phyloP scores from a whole-genome alignment of 306 rosid species.

The Cucurbita pepo region DNA sequence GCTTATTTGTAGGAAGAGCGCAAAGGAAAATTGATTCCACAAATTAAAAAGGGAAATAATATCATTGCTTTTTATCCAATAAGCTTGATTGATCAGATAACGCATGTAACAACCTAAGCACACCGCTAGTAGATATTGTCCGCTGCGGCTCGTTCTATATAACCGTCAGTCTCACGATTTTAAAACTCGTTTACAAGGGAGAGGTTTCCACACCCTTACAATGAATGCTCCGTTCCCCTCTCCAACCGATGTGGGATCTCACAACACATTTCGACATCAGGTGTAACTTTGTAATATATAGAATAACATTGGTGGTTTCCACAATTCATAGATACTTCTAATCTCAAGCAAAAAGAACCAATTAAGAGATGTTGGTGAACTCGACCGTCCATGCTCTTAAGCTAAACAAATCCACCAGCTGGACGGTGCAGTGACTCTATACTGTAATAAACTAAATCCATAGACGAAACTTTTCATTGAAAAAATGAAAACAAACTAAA shows the following conservation, averaged over 20 bases:
- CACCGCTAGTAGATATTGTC: too few relatives aligned
- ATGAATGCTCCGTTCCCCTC: too few relatives aligned
- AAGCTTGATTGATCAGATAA: not conserved
- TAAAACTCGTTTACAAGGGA: too few relatives aligned
- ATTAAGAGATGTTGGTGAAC: not conserved
- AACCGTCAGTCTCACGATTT: too few relatives aligned
- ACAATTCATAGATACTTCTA: not conserved
- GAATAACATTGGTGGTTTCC: not conserved
- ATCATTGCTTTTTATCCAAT: not conserved
- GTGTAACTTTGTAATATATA: not conserved
- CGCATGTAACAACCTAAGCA: too few relatives aligned
- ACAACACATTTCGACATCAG: not conserved
- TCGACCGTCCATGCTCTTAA: not conserved
- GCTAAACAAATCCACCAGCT: not conserved
- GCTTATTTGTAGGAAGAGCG: not conserved
- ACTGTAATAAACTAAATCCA: too few relatives aligned
- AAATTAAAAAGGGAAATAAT: not conserved
- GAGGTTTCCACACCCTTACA: too few relatives aligned
- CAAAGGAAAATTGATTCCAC: not conserved
- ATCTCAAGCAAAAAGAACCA: not conserved
- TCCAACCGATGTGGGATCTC: too few relatives aligned
- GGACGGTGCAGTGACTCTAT: not conserved
- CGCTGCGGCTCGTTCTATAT: too few relatives aligned
- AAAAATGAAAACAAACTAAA: too few relatives aligned
- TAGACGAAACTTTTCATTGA: too few relatives aligned